phyloP scores from a whole-genome alignment of 2,329 filamentous ascomycete species.

The Pestalotiopsis sp. region DNA sequence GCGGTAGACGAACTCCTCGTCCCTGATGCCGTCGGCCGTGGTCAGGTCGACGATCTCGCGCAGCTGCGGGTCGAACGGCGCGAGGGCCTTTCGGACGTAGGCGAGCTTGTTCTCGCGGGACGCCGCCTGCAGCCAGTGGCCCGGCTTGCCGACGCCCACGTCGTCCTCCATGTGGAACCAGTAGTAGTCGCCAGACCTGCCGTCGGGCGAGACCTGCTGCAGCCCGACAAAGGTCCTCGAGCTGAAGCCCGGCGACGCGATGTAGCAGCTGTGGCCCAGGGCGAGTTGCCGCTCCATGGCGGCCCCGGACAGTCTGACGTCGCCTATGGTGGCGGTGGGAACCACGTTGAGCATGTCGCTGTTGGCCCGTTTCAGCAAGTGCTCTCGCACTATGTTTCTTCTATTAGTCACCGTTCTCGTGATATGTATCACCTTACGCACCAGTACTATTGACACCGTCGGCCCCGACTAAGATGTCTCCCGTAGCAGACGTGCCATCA shows the following conservation, averaged over 20 bases:
- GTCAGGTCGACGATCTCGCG: constrained; percentile 23
- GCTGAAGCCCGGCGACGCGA: not conserved
- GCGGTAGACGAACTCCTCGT: constrained; percentile 12
- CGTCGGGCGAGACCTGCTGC: constrained; percentile 21
- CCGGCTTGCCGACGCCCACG: constrained; percentile 65
- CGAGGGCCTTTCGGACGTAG: constrained; percentile 19
- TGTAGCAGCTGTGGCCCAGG: constrained; percentile 27
- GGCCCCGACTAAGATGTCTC: constrained; percentile 30
- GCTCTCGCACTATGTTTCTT: constrained; percentile 18
- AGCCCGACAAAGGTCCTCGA: constrained; percentile 27
- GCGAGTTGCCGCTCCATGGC: constrained; percentile 28
- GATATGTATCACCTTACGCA: not conserved
- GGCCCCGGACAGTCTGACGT: constrained; percentile 24
- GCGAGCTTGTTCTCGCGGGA: constrained; percentile 59
- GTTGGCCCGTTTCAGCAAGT: not conserved
- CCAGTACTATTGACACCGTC: constrained; percentile 28
- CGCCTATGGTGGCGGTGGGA: constrained; percentile 18
- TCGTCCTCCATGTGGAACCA: constrained; percentile 27
- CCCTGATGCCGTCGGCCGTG: constrained; percentile 14
- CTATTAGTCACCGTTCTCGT: not conserved
- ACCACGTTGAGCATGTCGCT: not conserved
- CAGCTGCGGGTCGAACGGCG: constrained; percentile 21
- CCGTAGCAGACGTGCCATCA: constrained; percentile 26
- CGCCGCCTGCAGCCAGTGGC: constrained; percentile 71
- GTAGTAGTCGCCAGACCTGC: constrained; percentile 29